Evolutionary conservation across 805 yeast species (phyloP).

Genomic region (Suhomyces xylopsoci): DNA sequence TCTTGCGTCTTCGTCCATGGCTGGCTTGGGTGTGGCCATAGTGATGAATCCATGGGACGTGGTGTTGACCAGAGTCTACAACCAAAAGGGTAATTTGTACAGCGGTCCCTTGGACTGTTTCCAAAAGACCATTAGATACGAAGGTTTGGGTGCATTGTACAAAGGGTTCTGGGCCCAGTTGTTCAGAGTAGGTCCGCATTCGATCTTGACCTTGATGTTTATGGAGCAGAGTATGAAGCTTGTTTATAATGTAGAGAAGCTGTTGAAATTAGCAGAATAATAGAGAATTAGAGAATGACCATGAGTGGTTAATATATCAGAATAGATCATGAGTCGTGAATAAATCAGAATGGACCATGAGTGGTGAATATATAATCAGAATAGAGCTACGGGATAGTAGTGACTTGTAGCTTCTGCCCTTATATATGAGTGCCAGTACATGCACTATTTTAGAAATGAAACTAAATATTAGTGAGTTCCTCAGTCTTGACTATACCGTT

Average conservation of each 20-base stretch:
- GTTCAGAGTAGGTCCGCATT: conserved; percentile 91
- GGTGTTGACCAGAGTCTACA: conserved; percentile 88
- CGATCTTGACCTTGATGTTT: conserved; percentile 82
- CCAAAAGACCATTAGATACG: conserved; percentile 72
- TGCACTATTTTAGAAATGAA: no score
- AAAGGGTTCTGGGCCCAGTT: conserved; percentile 95
- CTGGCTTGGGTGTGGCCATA: conserved; percentile 90
- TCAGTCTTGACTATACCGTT: no score
- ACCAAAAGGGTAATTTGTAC: conserved; percentile 86
- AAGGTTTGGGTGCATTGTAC: conserved; percentile 85
- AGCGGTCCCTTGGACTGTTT: conserved; percentile 88
- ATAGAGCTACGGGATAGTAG: no score
- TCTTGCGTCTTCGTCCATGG: conserved; percentile 65
- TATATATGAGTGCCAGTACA: no score
- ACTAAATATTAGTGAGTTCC: no score
- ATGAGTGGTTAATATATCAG: no score
- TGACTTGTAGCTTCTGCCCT: background rate
- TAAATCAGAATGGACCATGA: no score
- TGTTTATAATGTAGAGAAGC: conserved; percentile 14
- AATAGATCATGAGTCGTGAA: no score
- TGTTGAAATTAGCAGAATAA: background rate
- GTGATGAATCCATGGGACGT: conserved; percentile 99
- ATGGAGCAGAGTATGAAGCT: conserved; percentile 92
- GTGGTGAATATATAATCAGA: no score
- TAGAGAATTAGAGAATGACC: no score